A percentile compares a stretch with the other conserved stretches of the same genome.
Evolutionary conservation across 2,329 filamentous ascomycete species (phyloP).

Genomic region (Aspergillus floridensis): DNA sequence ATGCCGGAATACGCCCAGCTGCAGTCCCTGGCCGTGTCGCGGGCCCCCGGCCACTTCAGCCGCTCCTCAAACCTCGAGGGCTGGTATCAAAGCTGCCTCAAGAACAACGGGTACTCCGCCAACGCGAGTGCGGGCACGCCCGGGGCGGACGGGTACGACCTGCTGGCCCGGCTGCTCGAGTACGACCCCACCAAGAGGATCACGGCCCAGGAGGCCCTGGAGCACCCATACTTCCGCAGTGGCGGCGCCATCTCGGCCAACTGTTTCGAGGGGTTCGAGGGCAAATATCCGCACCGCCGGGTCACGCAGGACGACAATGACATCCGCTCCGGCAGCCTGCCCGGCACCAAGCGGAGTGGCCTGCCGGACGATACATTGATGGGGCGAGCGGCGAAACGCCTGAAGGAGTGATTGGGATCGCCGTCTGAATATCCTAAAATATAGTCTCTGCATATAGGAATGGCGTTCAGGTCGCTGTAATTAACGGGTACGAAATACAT

Average conservation of each 20-base stretch:
- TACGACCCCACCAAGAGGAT: conserved; percentile 89
- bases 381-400: conserved; percentile 52
- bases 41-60: conserved; percentile 49
- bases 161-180: conserved; percentile 79
- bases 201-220: conserved; percentile 82
- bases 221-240: conserved; percentile 82
- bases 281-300: conserved; percentile 83
- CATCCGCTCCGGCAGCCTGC: conserved; percentile 82
- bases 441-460: not conserved
- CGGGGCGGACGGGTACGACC: conserved; percentile 73
- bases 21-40: conserved; percentile 46
- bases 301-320: conserved; percentile 96
- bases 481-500: not conserved
- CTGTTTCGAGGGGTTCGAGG: conserved; percentile 86
- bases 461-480: not conserved
- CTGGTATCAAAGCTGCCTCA: conserved; percentile 73
- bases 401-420: conserved; percentile 45
- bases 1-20: conserved; percentile 87
- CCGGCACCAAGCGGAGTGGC: conserved; percentile 86
- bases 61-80: conserved; percentile 65
- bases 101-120: conserved; percentile 53
- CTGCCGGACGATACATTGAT: conserved; percentile 77
- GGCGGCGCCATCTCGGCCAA: conserved; percentile 69
- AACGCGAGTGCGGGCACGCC: conserved; percentile 55
- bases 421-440: not conserved